A percentile compares a stretch with the other conserved stretches of the same genome.
These are phyloP conservation scores for Ramularia endophylla DNA, from an alignment of 2,329 filamentous ascomycete genomes.

Conservation along the genomic window DNA sequence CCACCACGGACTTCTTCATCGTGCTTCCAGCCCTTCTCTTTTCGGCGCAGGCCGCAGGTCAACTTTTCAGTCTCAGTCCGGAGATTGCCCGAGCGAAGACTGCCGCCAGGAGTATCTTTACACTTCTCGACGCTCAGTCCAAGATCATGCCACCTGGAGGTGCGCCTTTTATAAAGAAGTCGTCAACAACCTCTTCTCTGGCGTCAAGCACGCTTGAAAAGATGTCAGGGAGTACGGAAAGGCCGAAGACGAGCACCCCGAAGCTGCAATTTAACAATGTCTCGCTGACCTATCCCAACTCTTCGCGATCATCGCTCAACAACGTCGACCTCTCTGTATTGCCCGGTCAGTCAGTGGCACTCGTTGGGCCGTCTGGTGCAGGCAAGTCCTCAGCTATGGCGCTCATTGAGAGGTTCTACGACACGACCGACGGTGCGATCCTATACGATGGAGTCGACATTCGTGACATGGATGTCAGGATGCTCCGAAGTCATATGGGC, in stretches of 20 bases:
- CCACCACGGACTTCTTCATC: slow-evolving; percentile 40
- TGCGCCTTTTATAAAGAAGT: neutral
- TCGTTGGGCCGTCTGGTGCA: slow-evolving; percentile 42
- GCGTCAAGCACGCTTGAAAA: slow-evolving; percentile 6
- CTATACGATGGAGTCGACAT: slow-evolving; percentile 40
- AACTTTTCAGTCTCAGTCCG: slow-evolving; percentile 42
- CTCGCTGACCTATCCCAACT: slow-evolving; percentile 34
- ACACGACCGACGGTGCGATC: slow-evolving; percentile 35
- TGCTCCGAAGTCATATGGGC: slow-evolving; percentile 35
- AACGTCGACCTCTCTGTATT: slow-evolving; percentile 44
- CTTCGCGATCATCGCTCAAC: slow-evolving; percentile 37
- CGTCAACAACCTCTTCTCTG: slow-evolving; percentile 17
- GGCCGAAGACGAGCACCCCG: slow-evolving; percentile 4
- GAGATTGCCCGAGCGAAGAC: slow-evolving; percentile 41
- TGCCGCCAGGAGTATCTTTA: slow-evolving; percentile 40
- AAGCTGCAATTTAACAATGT: slow-evolving; percentile 33
- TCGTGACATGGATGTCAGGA: slow-evolving; percentile 31
- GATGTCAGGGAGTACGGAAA: slow-evolving; percentile 1
- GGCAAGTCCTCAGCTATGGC: slow-evolving; percentile 42
- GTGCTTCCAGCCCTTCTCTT: slow-evolving; percentile 42
- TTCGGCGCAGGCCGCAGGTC: slow-evolving; percentile 42
- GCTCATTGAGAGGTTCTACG: slow-evolving; percentile 44
- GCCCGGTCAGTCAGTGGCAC: slow-evolving; percentile 48
- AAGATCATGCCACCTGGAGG: slow-evolving; percentile 26
- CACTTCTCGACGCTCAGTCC: slow-evolving; percentile 36